Percentiles rank a stretch among this genome's conserved stretches.
These are phyloP conservation scores for Cyberlindnera misumaiensis DNA, from an alignment of 805 yeast species.

Conservation along the genomic window DNA sequence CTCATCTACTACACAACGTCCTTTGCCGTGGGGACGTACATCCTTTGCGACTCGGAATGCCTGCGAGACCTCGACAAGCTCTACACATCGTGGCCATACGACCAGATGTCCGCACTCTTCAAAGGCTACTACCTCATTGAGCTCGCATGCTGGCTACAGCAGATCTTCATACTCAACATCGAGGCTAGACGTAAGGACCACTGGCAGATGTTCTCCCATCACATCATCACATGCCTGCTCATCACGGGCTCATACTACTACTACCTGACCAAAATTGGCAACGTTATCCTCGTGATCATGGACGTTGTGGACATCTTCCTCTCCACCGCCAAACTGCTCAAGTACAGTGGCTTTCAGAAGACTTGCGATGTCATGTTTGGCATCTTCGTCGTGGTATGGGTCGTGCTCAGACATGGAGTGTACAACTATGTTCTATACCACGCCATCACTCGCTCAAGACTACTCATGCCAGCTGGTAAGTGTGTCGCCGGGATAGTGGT, in stretches of 20 bases:
- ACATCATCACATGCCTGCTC: constrained; percentile 67
- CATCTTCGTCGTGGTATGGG: constrained; percentile 63
- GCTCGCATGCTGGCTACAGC: constrained; percentile 77
- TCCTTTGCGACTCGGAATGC: constrained; percentile 48
- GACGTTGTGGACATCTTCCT: constrained; percentile 74
- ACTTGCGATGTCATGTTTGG: constrained; percentile 67
- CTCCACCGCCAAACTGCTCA: constrained; percentile 68
- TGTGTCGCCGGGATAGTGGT: constrained; percentile 31
- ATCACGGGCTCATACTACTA: constrained; percentile 66
- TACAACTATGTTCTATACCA: constrained; percentile 63
- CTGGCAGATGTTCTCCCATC: constrained; percentile 82
- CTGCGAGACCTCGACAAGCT: constrained; percentile 49
- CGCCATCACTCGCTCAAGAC: constrained; percentile 40
- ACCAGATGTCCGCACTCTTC: constrained; percentile 40
- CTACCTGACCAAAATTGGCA: constrained; percentile 72
- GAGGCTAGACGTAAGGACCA: constrained; percentile 81
- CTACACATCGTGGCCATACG: constrained; percentile 72
- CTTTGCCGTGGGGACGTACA: constrained; percentile 47
- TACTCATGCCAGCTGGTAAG: constrained; percentile 37
- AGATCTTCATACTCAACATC: constrained; percentile 65
- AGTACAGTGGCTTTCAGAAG: constrained; percentile 55
- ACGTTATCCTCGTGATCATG: constrained; percentile 71
- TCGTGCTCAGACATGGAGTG: constrained; percentile 62
- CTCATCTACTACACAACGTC: constrained; percentile 51
- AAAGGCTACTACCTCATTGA: constrained; percentile 69